phyloP scores from a whole-genome alignment of 352 stramenopile species.

The Globisporangium megalacanthum region DNA sequence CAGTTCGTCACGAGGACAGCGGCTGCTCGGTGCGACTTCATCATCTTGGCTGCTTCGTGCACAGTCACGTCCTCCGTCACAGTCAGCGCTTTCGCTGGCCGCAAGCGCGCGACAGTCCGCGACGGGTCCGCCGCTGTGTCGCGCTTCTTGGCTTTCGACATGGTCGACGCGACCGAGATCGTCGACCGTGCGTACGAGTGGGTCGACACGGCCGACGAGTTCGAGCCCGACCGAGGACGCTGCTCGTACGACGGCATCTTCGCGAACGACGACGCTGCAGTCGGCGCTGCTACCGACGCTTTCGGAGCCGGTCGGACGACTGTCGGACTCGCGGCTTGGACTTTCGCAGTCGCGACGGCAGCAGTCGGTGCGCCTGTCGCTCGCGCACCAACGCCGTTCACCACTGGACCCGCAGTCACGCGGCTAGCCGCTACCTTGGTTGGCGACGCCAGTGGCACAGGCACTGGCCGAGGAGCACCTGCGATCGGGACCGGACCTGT shows the following conservation, averaged over 20 bases:
- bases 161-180: constrained; percentile 72
- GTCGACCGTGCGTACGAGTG: constrained; percentile 79
- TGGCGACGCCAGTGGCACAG: constrained; percentile 8
- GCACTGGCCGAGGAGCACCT: not conserved
- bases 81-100: constrained; percentile 87
- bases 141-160: constrained; percentile 60
- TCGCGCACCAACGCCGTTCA: constrained; percentile 7
- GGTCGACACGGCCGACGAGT: constrained; percentile 65
- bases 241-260: constrained; percentile 17
- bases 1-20: constrained; percentile 90
- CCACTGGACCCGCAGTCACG: constrained; percentile 4
- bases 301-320: constrained; percentile 5
- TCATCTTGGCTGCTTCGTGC: constrained; percentile 82
- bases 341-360: constrained; percentile 2
- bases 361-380: constrained; percentile 2
- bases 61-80: constrained; percentile 76
- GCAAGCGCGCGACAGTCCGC: constrained; percentile 70
- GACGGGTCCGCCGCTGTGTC: constrained; percentile 42
- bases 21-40: constrained; percentile 89
- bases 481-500: constrained; percentile 11
- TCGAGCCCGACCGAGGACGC: constrained; percentile 62
- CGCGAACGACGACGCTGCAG: constrained; percentile 10
- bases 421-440: constrained; percentile 6
- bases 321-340: not conserved
- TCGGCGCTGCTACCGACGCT: constrained; percentile 8